Conservation (phyloP, 2,329 filamentous ascomycete genomes). For the Scortechinia acanthostroma region DNA sequence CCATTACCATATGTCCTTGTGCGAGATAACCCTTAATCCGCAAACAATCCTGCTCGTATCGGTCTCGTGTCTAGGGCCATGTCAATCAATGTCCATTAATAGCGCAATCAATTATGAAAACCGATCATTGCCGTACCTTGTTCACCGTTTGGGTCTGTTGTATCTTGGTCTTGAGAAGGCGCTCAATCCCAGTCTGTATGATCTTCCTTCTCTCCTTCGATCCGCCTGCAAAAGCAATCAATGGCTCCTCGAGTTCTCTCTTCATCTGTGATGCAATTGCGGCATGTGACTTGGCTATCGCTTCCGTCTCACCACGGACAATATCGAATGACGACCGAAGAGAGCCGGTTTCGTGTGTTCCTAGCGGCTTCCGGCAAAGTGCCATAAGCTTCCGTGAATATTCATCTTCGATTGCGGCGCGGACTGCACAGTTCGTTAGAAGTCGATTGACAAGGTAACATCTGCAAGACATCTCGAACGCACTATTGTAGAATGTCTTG, state of each 20-base stretch:
- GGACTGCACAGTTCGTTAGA: slow-evolving; percentile 29
- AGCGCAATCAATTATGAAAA: background rate
- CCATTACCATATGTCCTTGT: slow-evolving; percentile 92
- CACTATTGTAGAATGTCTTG: slow-evolving; percentile 81
- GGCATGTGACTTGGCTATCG: slow-evolving; percentile 60
- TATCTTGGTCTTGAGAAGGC: slow-evolving; percentile 59
- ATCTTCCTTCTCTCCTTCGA: slow-evolving; percentile 66
- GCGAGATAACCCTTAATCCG: slow-evolving; percentile 68
- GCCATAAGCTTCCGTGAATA: slow-evolving; percentile 59
- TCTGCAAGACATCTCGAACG: slow-evolving; percentile 11
- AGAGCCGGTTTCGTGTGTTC: slow-evolving; percentile 54
- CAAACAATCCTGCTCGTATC: slow-evolving; percentile 65
- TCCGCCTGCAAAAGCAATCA: slow-evolving; percentile 56
- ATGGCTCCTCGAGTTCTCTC: slow-evolving; percentile 59
- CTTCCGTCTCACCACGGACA: slow-evolving; percentile 56
- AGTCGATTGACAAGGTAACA: background rate
- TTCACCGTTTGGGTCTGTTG: slow-evolving; percentile 59
- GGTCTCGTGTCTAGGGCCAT: slow-evolving; percentile 42
- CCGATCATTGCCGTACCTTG: slow-evolving; percentile 37
- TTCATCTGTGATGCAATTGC: slow-evolving; percentile 63
- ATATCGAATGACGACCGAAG: slow-evolving; percentile 57
- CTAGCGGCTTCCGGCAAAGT: slow-evolving; percentile 60
- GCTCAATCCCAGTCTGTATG: slow-evolving; percentile 60
- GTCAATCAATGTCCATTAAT: no score
- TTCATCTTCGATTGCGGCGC: slow-evolving; percentile 63